Base-by-base conservation (phyloP, 2,329 filamentous ascomycete species). In the Penicillium sp. region DNA sequence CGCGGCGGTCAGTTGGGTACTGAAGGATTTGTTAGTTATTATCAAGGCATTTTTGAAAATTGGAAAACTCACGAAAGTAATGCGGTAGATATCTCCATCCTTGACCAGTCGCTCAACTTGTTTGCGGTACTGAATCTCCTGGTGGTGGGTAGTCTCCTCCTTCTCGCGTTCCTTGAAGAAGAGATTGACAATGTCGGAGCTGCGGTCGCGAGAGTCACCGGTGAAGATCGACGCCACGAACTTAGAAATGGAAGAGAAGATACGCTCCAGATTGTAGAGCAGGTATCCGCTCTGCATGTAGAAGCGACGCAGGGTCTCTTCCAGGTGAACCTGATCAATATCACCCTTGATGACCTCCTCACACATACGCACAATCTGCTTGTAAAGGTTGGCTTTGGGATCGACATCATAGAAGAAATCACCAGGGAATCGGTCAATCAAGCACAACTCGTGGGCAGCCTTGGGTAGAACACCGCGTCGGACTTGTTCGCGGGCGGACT, bases 231-330 rank as follows among this genome's bases (percentile, higher is more conserved):
- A 85, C 19, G 92, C 82, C 25, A 89, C 91, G 58, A 93, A 88
- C 57, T 92, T 89, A 58, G 89, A 89, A 39, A 97, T 84, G 1
- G 89, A 89, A 70, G 87, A 87, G 53, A 97, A 84, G 31, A 97
- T 86, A 72, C 96, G 93, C 70, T 96, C 91, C 63, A 97, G 87
- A 5, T 91, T 93, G 78, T 97, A 99, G 39, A 97, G 78, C 68
- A 92, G 91, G 89, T 93, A 99, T 7, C 94, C 94, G 64, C 87
- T 89, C 70, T 89, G 88, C 57, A 97, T 82, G 73, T 97, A 99
- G 77, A 91, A 97, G 64, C 93, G 90, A 25, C 94, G 89, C 56
- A 99, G 82, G 6, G 92, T 89, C 69, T 97, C 93, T 74, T 97
- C 93, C 66, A 96, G 91, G 31, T 91, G 87, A 53, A 80, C 82